Base-by-base conservation (phyloP, 192 early-diverging fungal genomes). In the Nowakowskiella sp. region DNA sequence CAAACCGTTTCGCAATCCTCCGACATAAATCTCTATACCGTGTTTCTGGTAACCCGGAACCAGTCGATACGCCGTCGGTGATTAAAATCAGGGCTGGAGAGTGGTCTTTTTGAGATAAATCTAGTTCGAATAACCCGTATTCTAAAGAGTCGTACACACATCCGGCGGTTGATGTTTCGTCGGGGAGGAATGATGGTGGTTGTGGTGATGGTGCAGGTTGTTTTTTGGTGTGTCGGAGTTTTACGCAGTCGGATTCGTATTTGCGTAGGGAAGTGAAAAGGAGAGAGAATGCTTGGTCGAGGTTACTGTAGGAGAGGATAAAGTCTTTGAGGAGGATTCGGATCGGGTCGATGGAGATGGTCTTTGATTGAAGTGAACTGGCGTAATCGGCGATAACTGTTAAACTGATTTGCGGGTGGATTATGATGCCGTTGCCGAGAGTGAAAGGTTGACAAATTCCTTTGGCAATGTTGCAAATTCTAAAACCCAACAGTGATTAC, bases 261-360 rank as follows among this genome's bases (percentile, higher is more conserved):
- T 34, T 9, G 28, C 48, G 2, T 49, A 51, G 32, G 44, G 39
- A 7, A 39, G 48, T 43, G 48, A 49, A 16, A 4, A 4, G 30
- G 48, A 49, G 29, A 49, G 48, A 49, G 30, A 19, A 10, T 23
- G 29, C 21, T 49, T 51, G 3, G 5, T 6, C 4, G 13, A 75
- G 31, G 54, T 72, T 72, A 25, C 24, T 16, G 10, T 33, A 33
- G 1, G 64, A 71, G 13, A 77, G 50, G 19, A 57, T 53, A 2
- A 77, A 60, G 21, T 77, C 68, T 33, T 77, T 70, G 22, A 77
- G n/a, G 0, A 77, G 31, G 13, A 68, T 66, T 33, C 67, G 65
- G 6, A 65, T 47, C 7, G 71, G 71, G 65, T 62, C 2, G 44
- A 32, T 2, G 70, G 55, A 33, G 54, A 50, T 32, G 62, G 49